phyloP scores from a whole-genome alignment of 2,329 filamentous ascomycete genomes.

The Colletotrichum incanum region DNA sequence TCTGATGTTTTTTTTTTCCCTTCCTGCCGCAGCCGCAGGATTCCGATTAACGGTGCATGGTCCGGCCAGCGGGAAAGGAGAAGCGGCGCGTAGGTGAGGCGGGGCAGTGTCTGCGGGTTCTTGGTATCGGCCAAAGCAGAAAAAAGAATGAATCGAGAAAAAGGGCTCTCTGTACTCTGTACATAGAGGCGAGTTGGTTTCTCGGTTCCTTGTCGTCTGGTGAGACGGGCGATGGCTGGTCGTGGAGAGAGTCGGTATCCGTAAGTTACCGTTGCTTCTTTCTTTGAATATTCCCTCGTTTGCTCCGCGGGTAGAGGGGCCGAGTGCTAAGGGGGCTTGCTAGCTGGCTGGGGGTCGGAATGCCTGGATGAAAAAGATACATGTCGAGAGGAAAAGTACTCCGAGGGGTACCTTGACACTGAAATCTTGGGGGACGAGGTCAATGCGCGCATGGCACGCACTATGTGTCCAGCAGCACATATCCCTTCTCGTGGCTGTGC shows the following conservation, averaged over 20 bases:
- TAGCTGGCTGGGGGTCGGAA: no score
- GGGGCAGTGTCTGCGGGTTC: neutral
- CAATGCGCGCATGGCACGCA: neutral
- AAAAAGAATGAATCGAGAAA: neutral
- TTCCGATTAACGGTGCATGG: conserved; percentile 25
- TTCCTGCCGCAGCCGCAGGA: conserved; percentile 28
- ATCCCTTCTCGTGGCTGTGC: no score
- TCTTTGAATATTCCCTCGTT: conserved; percentile 26
- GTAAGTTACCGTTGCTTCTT: conserved; percentile 14
- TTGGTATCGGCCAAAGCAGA: neutral
- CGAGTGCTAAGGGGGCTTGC: neutral
- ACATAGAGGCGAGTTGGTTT: neutral
- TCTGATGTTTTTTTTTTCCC: conserved; percentile 32
- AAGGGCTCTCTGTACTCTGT: neutral
- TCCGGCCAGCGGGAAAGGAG: conserved; percentile 13
- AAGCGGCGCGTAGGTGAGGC: conserved; percentile 1
- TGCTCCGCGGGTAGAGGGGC: conserved; percentile 26
- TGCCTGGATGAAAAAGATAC: neutral
- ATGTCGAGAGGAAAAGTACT: neutral
- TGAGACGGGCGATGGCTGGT: neutral
- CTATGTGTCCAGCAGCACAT: neutral
- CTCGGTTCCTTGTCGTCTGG: neutral
- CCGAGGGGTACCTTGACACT: no score
- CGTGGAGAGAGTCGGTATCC: neutral
- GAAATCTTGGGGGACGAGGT: neutral